phyloP scores from a whole-genome alignment of 208 protist genomes.

The Leptomonas seymouri region DNA sequence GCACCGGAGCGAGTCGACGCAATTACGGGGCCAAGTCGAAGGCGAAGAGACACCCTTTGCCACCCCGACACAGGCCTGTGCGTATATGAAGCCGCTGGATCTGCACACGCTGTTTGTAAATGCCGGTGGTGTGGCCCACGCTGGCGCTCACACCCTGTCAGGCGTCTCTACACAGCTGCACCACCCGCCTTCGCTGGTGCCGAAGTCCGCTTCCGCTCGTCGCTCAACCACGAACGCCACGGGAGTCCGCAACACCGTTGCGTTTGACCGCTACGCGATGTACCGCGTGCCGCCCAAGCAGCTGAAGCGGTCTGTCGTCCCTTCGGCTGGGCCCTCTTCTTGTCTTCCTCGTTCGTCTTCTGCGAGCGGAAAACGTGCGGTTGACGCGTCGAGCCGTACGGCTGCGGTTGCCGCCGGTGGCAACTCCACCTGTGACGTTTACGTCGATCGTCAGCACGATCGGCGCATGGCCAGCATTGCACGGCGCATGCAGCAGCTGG shows the following conservation, averaged over 20 bases:
- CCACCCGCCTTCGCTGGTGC: not conserved
- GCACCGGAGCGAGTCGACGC: not conserved
- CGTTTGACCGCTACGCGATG: constrained; percentile 32
- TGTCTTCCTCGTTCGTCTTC: constrained; percentile 9
- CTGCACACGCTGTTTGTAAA: constrained; percentile 9
- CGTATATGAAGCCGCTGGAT: not conserved
- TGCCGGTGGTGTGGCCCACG: not conserved
- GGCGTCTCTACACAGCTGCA: not conserved
- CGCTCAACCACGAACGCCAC: not conserved
- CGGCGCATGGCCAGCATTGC: constrained; percentile 38
- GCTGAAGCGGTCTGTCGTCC: not conserved
- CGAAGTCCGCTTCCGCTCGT: not conserved
- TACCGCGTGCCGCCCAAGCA: constrained; percentile 26
- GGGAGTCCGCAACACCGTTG: not conserved
- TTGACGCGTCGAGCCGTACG: not conserved
- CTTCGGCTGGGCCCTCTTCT: not conserved
- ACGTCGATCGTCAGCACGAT: constrained; percentile 26
- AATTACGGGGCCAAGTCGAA: not conserved
- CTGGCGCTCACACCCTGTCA: not conserved
- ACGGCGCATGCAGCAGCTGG: constrained; percentile 46
- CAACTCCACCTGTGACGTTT: not conserved
- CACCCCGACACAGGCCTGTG: not conserved
- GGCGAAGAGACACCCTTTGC: not conserved
- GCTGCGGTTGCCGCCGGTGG: not conserved
- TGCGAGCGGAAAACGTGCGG: not conserved